Conservation (phyloP, 257 asterid genomes). For the Fraxinus quadrangulata region DNA sequence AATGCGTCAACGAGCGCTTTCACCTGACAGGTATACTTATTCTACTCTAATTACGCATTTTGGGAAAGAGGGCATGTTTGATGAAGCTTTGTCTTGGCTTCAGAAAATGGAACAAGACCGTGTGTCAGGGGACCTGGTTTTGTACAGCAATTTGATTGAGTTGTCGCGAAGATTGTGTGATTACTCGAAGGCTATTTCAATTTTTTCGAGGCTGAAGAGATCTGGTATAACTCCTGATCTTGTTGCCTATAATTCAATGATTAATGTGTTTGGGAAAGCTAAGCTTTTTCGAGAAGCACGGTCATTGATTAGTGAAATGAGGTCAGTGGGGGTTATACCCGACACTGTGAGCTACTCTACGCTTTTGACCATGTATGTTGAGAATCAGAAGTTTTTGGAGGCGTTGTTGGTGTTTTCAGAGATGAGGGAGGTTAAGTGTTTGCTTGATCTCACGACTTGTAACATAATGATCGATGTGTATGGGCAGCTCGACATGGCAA, state of each 20-base stretch:
- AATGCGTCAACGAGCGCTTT: conserved; percentile 74
- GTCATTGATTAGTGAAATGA: conserved; percentile 70
- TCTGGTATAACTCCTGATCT: conserved; percentile 80
- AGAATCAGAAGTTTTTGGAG: conserved; percentile 72
- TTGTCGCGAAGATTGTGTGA: conserved; percentile 77
- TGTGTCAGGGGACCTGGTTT: conserved; percentile 78
- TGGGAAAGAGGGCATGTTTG: conserved; percentile 84
- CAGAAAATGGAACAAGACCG: conserved; percentile 89
- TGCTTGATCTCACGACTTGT: conserved; percentile 78
- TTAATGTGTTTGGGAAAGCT: conserved; percentile 95
- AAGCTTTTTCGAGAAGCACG: conserved; percentile 83
- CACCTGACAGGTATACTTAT: conserved; percentile 89
- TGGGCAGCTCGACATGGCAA: conserved; percentile 93
- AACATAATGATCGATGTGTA: conserved; percentile 94
- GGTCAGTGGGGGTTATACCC: conserved; percentile 55
- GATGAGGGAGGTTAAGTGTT: conserved; percentile 70
- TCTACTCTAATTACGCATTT: conserved; percentile 82
- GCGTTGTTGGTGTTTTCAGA: conserved; percentile 77
- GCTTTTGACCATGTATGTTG: conserved; percentile 68
- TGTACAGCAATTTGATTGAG: conserved; percentile 87
- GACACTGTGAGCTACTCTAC: conserved; percentile 88
- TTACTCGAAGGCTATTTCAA: conserved; percentile 81
- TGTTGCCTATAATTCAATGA: conserved; percentile 85
- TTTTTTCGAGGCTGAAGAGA: conserved; percentile 72
- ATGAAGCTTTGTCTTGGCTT: conserved; percentile 95